Evolutionary conservation across 2,329 filamentous ascomycete species (phyloP), one percentile per base, ranked within the genome.

Genomic region (Zymoseptoria tritici): DNA sequence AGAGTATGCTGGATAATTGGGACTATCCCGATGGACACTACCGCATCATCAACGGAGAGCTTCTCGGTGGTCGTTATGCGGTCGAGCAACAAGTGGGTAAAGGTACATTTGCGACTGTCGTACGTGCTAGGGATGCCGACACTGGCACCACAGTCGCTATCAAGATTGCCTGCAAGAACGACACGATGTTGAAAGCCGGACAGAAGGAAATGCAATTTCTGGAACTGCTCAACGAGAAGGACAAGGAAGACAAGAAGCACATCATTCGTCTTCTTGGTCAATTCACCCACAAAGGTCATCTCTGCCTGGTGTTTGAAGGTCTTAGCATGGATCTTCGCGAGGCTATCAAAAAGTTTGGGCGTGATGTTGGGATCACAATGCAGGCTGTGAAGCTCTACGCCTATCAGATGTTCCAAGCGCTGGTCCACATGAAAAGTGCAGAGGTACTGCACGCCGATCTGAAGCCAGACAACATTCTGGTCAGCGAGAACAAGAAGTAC

Each of bases 151-250:
- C 89, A n/a, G 92, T 97, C 31, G 94, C 94, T 22, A 89, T 99
- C 81, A 99, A 99, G 77, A 94, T 99, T 68, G 96, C 97, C 75
- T 89, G 94, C 64, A 95, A 95, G 75, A 97, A 99, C 70, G 92
- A 72, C 26, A 71, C 67, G 20, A 74, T 80, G 74, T 83, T 86
- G 66, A 97, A 96, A 75, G 92, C 91, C 52, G 94, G 92, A 20
- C 86, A 91, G 74, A 97, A 94, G 60, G 94, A 99, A 74, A 95
- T 97, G 72, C 89, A 90, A 50, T 96, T 97, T 65, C 77, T 99
- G 53, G 85, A 94, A 71, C 92, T 93, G 71, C 84, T 99, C 58
- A 91, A 89, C 68, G 85, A 88, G 53, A 86, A 89, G 29, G 94
- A 99, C 71, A 86, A 89, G 0, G 90, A 96, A 24, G 89, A 93